These are phyloP conservation scores for Leishmania arabica DNA, from an alignment of 208 protist species.

Conservation along the genomic window DNA sequence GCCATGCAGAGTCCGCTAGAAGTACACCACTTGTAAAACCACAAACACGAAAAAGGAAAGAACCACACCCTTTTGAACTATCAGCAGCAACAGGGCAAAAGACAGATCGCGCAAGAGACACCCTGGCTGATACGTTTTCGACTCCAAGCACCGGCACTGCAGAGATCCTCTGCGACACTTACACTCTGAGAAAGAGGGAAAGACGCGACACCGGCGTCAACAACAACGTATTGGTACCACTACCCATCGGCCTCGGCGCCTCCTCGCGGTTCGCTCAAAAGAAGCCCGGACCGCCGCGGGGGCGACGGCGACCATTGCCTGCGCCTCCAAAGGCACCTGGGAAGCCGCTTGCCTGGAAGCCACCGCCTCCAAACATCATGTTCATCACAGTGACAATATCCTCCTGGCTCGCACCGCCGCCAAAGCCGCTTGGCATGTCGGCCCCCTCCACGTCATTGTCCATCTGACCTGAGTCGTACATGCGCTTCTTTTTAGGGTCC, in stretches of 20 bases:
- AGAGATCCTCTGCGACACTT: constrained; percentile 1
- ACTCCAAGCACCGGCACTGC: neutral
- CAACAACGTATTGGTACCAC: neutral
- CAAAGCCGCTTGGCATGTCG: constrained; percentile 30
- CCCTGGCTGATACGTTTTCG: neutral
- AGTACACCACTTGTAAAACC: neutral
- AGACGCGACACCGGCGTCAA: neutral
- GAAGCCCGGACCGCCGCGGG: constrained; percentile 34
- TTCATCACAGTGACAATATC: constrained; percentile 63
- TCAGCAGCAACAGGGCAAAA: neutral
- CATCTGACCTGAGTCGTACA: constrained; percentile 90
- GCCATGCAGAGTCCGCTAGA: neutral
- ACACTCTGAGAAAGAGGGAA: neutral
- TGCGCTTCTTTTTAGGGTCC: constrained; percentile 85
- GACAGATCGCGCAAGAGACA: neutral
- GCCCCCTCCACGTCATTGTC: constrained; percentile 86
- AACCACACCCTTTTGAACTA: neutral
- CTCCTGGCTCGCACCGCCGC: constrained; percentile 27
- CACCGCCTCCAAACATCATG: constrained; percentile 56
- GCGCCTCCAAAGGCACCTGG: constrained; percentile 22
- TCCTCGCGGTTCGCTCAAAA: constrained; percentile 6
- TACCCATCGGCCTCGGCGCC: neutral
- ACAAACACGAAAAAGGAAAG: neutral
- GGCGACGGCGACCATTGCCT: constrained; percentile 27
- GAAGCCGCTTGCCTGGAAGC: constrained; percentile 14